Base-by-base conservation (phyloP, 1,284 basidiomycete species). In the Rhodotorula mucilaginosa region DNA sequence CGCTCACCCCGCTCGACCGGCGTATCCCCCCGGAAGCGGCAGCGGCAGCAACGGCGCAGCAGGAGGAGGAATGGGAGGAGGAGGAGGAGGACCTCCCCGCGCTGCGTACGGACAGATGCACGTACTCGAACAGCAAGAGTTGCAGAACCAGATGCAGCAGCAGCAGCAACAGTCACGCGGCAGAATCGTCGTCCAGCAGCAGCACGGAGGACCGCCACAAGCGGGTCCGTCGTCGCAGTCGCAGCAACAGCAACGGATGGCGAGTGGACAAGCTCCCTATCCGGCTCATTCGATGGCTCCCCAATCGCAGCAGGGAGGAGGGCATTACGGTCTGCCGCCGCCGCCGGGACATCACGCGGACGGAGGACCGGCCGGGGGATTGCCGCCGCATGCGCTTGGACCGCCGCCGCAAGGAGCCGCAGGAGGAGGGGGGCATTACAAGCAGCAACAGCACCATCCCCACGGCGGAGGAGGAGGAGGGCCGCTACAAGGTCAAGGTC, bases 41-140 rank as follows among this genome's bases (percentile, higher is more conserved):
- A 44, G 39, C 39, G 39, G 39, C 39, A 44, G 7, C 39, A 44
- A 44, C 39, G 39, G 39, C 10, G 39, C 39, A 44, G 39, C 39
- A 44, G 39, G 39, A 44, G 34, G 34, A 34, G 39, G 39, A 10
- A 13, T 12, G 12, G 39, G 39, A 44, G 34, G 34, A 34, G 34
- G 34, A 34, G 34, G 34, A 34, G 34, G 34, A 34, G 65, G 58
- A 5, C 69, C 69, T 8, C 61, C 60, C 15, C 69, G 74, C 16
- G 58, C 69, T 1, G 46, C 54, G 16, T 68, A 71, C 39, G 69
- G 65, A 12, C 74, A 75, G 52, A 68, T 71, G 63, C 74, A 75
- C 58, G 74, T 75, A 13, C 69, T 75, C 51, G 71, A 75, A 61
- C 74, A 75, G 64, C 74, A 75, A 58, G 71, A 75, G 47, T 60